Base-by-base conservation (phyloP, 164 flowering plant species). In the Chimonanthus praecox region DNA sequence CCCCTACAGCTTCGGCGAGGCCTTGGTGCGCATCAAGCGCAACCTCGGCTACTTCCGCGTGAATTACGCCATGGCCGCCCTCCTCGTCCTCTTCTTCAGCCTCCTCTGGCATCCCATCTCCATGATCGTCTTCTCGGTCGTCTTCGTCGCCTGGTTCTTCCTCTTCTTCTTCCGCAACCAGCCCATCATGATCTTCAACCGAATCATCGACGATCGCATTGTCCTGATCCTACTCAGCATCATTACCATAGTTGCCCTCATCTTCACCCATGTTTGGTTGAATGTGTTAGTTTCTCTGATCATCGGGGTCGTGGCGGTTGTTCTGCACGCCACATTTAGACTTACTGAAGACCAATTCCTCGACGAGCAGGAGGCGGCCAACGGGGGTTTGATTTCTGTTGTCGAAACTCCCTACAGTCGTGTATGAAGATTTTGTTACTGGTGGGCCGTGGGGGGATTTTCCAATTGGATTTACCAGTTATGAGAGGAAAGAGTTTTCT, bases 21-120 rank as follows among this genome's bases (percentile, higher is more conserved):
- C 89, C 61, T 74, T 85, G 47, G 73, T 78, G 10, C 89, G 92
- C 54, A 72, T 91, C 78, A 54, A 72, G 50, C 81, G 77, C 11
- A 93, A 91, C 82, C 80, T 88, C 66, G 47, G 72, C 77, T 79
- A 79, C 63, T 91, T 91, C 77, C 85, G 82, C 63, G 72, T 78
- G 47, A 91, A 91, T 81, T 93, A 91, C 87, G 69, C 86, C 51
- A 16, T 84, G 10, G 49, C 86, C 76, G 49, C 79, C 49, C 76
- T 87, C 54, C 11, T 84, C 49, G 68, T 85, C 72, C 78, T 90
- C 74, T 81, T 87, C 81, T 71, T 90, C 49, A 74, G 85, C 75
- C 89, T 93, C 51, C 6, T 90, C 50, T 78, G 76, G 78, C 94
- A 84, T 77, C 97, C 95, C 4, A 20, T 88, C 74, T 79, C 94